Evolutionary conservation across 805 yeast species (phyloP).

Genomic region (Candida dendrica): DNA sequence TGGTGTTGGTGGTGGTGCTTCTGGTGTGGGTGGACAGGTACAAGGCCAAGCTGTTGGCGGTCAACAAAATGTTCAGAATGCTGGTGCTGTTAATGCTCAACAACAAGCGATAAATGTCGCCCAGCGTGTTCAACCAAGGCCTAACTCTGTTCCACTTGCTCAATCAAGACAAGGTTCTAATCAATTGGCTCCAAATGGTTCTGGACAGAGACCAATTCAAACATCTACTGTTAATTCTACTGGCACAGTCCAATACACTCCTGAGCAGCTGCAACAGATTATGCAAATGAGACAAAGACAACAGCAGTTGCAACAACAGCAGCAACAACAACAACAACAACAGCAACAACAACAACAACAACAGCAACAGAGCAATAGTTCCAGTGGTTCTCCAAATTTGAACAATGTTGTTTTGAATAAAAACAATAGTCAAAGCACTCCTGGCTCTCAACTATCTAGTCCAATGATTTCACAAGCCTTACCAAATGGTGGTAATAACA

Average conservation of each 20-base stretch:
- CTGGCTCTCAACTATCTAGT: conserved; percentile 6
- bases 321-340: too few species aligned
- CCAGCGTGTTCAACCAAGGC: conserved; percentile 1
- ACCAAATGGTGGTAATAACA: background rate
- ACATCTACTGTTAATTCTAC: conserved; percentile 1
- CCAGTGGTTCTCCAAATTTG: background rate
- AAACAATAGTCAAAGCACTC: conserved; percentile 13
- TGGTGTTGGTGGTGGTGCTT: too few species aligned
- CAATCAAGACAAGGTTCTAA: background rate
- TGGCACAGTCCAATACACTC: conserved; percentile 46
- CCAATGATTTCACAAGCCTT: conserved; percentile 7
- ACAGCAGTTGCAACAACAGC: conserved; percentile 11
- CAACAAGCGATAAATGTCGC: background rate
- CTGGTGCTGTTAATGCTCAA: background rate
- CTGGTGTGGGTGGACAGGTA: conserved; percentile 6
- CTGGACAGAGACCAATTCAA: conserved; percentile 1
- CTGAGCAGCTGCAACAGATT: conserved; percentile 54
- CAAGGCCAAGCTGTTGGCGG: conserved; percentile 10
- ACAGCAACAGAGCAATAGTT: conserved; percentile 3
- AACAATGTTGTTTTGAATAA: conserved; percentile 8
- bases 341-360: conserved; percentile 7
- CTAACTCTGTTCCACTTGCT: background rate
- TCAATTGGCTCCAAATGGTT: background rate
- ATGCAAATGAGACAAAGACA: conserved; percentile 32
- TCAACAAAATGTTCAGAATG: conserved; percentile 4